These are phyloP conservation scores for Colletotrichum kahawae DNA, from an alignment of 2,329 filamentous ascomycete genomes.

Conservation along the genomic window DNA sequence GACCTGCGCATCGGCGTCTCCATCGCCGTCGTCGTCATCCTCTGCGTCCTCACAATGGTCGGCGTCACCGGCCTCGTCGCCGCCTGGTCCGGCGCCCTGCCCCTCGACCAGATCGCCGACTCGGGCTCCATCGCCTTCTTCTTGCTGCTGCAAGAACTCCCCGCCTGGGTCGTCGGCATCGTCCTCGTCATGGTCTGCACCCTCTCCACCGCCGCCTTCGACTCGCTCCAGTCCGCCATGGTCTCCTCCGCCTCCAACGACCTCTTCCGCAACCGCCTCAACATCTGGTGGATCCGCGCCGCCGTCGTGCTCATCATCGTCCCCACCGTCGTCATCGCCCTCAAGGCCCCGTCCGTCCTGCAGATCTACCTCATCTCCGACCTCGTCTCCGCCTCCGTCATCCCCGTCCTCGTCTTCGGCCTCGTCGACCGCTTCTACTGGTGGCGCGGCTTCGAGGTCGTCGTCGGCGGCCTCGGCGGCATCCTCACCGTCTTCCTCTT, in stretches of 20 bases:
- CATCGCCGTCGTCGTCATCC: slow-evolving; percentile 68
- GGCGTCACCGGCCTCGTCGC: slow-evolving; percentile 77
- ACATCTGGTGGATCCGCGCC: slow-evolving; percentile 74
- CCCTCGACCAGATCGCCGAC: slow-evolving; percentile 61
- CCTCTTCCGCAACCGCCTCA: slow-evolving; percentile 81
- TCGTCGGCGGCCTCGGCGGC: slow-evolving; percentile 78
- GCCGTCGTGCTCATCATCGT: slow-evolving; percentile 75
- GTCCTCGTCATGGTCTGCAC: slow-evolving; percentile 82
- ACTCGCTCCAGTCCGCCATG: slow-evolving; percentile 83
- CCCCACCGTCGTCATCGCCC: slow-evolving; percentile 74
- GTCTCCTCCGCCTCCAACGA: slow-evolving; percentile 86
- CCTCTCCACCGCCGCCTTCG: slow-evolving; percentile 79
- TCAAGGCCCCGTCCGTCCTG: slow-evolving; percentile 75
- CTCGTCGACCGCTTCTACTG: slow-evolving; percentile 70
- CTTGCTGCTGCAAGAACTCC: slow-evolving; percentile 72
- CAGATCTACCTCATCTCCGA: slow-evolving; percentile 86
- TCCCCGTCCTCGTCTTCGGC: slow-evolving; percentile 58
- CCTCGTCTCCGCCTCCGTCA: slow-evolving; percentile 70
- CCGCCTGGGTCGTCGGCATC: slow-evolving; percentile 81
- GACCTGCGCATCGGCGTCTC: slow-evolving; percentile 77
- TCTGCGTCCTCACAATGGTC: slow-evolving; percentile 75
- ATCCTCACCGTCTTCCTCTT: slow-evolving; percentile 83
- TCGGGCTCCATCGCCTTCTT: slow-evolving; percentile 77
- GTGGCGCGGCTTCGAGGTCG: slow-evolving; percentile 82
- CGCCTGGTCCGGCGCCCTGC: slow-evolving; percentile 77